Conservation (phyloP, 306 rosid species). For the Parietaria judaica region DNA sequence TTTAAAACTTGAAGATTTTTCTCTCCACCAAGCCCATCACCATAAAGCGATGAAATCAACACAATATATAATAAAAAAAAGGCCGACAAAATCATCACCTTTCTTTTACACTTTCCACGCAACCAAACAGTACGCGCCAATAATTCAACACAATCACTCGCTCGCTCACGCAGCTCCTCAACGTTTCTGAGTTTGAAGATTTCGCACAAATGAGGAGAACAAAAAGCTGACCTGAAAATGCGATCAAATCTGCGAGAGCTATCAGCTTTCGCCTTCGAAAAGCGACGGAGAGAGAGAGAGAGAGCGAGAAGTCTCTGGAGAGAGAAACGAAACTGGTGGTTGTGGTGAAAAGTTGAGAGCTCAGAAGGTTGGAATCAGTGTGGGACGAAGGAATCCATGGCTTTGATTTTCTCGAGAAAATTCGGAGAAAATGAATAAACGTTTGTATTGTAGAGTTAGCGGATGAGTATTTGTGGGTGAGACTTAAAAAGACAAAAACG, state of each 20-base stretch:
- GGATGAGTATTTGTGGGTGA: neutral
- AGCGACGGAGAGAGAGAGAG: conserved; percentile 9
- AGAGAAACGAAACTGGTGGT: conserved; percentile 19
- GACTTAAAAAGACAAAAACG: conserved; percentile 22
- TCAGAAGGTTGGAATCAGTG: neutral
- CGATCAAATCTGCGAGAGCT: neutral
- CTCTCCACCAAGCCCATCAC: neutral
- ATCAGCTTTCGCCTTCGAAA: neutral
- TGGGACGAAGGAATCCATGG: neutral
- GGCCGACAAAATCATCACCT: neutral
- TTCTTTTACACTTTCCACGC: conserved; percentile 7
- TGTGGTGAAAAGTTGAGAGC: conserved; percentile 15
- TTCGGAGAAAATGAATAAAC: neutral
- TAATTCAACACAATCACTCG: neutral
- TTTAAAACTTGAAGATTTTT: neutral
- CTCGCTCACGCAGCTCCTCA: neutral
- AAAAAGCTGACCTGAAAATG: conserved; percentile 7
- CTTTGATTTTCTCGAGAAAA: neutral
- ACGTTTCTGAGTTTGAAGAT: neutral
- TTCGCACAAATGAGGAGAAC: conserved; percentile 5
- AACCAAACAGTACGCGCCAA: conserved; percentile 6
- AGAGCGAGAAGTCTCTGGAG: conserved; percentile 11
- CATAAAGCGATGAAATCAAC: neutral
- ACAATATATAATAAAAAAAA: neutral
- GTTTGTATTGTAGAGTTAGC: neutral